Conservation (phyloP, 257 asterid genomes). For the Nicotiana attenuata region DNA sequence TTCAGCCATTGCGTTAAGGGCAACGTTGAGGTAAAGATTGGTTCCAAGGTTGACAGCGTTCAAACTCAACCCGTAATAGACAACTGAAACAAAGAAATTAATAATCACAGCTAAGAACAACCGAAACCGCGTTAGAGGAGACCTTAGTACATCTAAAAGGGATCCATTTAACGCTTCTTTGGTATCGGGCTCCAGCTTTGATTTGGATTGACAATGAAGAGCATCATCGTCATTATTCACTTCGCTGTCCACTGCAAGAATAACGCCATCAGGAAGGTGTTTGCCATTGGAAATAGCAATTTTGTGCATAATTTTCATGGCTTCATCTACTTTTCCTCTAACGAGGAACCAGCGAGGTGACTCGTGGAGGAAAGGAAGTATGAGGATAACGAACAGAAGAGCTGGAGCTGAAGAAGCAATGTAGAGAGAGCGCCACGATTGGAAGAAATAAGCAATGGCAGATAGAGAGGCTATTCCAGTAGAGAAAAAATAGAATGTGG, state of each 20-base stretch:
- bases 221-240: neutral
- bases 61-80: slow-evolving; percentile 76
- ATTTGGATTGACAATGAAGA: neutral
- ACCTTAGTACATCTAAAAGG: slow-evolving; percentile 48
- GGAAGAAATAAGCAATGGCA: slow-evolving; percentile 58
- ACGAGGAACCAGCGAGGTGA: slow-evolving; percentile 88
- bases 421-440: slow-evolving; percentile 67
- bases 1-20: slow-evolving; percentile 69
- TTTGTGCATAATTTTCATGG: slow-evolving; percentile 51
- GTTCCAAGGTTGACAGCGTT: slow-evolving; percentile 84
- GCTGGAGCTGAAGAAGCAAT: slow-evolving; percentile 69
- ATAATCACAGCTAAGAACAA: slow-evolving; percentile 59
- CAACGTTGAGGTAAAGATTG: slow-evolving; percentile 63
- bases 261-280: slow-evolving; percentile 34
- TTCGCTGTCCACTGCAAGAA: slow-evolving; percentile 58
- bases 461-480: slow-evolving; percentile 67
- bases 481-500: slow-evolving; percentile 89
- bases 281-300: slow-evolving; percentile 59
- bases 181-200: slow-evolving; percentile 12
- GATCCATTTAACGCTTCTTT: slow-evolving; percentile 50
- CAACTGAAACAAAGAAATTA: slow-evolving; percentile 69
- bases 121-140: slow-evolving; percentile 52
- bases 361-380: slow-evolving; percentile 69
- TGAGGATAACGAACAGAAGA: slow-evolving; percentile 33
- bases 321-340: slow-evolving; percentile 38